A percentile compares a stretch with the other conserved stretches of the same genome.
Conservation (phyloP, 345 rosid species). For the Acer negundo region DNA sequence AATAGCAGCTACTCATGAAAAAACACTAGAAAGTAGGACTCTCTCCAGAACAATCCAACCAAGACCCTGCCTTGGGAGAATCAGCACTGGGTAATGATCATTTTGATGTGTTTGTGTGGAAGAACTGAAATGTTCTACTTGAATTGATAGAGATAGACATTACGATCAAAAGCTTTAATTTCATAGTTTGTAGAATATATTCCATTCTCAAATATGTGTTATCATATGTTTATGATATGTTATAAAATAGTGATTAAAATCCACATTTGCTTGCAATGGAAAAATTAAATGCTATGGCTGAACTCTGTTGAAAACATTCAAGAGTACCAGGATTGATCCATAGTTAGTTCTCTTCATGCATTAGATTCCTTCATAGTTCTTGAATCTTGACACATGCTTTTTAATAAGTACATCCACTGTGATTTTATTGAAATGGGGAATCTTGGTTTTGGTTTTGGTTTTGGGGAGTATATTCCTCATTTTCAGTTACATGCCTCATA, state of each 20-base stretch:
- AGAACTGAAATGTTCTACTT: neutral
- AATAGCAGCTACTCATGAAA: neutral
- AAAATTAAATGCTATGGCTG: neutral
- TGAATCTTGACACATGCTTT: neutral
- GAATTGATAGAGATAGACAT: neutral
- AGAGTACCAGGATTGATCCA: neutral
- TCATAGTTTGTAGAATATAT: neutral
- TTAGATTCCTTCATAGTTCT: neutral
- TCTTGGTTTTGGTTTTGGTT: neutral
- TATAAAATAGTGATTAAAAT: neutral
- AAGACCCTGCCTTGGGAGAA: neutral
- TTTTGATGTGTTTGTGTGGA: neutral
- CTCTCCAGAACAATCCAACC: neutral
- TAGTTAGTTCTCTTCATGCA: neutral
- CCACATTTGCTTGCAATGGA: conserved; percentile 1
- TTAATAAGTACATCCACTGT: neutral
- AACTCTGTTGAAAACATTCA: neutral
- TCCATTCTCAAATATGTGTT: neutral
- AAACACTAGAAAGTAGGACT: neutral
- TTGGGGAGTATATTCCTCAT: neutral
- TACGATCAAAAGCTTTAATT: neutral
- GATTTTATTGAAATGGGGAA: neutral
- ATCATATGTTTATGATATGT: neutral
- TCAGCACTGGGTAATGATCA: neutral
- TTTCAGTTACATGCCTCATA: neutral